Percentiles rank a stretch among this genome's conserved stretches.
phyloP scores from a whole-genome alignment of 495 filamentous ascomycete genomes.

The Astrothelium macrocarpum region DNA sequence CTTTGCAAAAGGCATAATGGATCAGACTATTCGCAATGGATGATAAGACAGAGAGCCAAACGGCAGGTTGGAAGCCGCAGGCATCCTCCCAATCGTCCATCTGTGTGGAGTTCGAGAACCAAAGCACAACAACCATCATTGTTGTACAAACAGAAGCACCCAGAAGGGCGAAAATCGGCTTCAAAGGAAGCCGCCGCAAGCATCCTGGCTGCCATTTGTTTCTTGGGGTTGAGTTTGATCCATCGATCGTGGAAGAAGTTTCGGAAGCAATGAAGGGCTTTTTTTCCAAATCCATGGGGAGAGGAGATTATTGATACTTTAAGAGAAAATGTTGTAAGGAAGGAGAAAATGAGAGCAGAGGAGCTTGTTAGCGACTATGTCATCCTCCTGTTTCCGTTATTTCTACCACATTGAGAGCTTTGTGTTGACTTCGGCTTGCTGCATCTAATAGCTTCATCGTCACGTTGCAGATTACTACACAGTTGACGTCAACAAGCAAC shows the following conservation, averaged over 20 bases:
- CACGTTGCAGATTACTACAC: no score
- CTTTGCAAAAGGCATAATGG: neutral
- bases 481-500: no score
- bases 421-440: no score
- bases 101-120: neutral
- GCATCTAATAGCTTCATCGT: no score
- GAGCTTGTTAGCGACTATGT: no score
- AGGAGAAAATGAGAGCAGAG: no score
- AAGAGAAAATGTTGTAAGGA: no score
- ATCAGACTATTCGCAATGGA: neutral
- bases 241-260: no score
- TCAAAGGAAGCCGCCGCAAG: neutral
- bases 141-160: neutral
- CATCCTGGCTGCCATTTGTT: neutral
- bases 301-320: neutral
- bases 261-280: neutral
- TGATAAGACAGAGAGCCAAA: neutral
- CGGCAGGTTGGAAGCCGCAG: neutral
- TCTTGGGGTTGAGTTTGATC: no score
- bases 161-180: neutral
- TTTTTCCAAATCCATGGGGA: neutral
- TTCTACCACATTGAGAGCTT: no score
- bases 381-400: no score
- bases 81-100: neutral
- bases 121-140: neutral